Conservation (phyloP, 805 yeast genomes). For the Cephaloascus fragrans region DNA sequence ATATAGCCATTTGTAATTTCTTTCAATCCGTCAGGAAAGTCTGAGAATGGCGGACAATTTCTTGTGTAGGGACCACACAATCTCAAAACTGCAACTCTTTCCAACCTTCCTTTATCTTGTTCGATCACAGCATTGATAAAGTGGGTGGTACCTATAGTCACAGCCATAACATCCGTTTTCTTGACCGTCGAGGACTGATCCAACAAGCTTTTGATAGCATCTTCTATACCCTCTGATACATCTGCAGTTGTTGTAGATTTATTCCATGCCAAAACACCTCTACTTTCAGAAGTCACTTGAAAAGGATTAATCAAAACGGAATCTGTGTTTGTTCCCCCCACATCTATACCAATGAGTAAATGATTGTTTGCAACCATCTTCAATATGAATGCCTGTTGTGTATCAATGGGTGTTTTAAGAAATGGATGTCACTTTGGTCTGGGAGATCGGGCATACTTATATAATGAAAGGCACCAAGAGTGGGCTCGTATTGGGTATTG, state of each 20-base stretch:
- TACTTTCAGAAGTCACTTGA: conserved; percentile 7
- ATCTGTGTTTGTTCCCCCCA: conserved; percentile 44
- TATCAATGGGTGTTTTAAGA: no score
- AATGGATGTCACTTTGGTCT: no score
- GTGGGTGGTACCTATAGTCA: conserved; percentile 46
- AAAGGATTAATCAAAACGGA: conserved; percentile 33
- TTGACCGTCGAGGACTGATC: conserved; percentile 9
- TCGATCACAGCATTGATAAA: conserved; percentile 42
- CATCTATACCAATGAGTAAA: conserved; percentile 36
- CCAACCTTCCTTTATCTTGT: conserved; percentile 29
- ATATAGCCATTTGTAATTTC: conserved; percentile 21
- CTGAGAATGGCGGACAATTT: conserved; percentile 29
- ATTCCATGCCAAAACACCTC: conserved; percentile 30
- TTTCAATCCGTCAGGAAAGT: conserved; percentile 30
- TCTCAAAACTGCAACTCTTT: conserved; percentile 35
- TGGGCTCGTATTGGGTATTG: no score
- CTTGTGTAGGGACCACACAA: conserved; percentile 32
- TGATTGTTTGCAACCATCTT: no score
- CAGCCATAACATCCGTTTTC: conserved; percentile 24
- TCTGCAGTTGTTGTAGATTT: conserved; percentile 34
- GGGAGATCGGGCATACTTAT: no score
- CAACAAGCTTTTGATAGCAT: conserved; percentile 23
- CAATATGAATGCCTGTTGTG: no score
- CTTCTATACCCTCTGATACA: conserved; percentile 32
- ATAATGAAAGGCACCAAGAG: no score